Evolutionary conservation across 78 protist genomes (phyloP).

Genomic region (Paulinella micropora): DNA sequence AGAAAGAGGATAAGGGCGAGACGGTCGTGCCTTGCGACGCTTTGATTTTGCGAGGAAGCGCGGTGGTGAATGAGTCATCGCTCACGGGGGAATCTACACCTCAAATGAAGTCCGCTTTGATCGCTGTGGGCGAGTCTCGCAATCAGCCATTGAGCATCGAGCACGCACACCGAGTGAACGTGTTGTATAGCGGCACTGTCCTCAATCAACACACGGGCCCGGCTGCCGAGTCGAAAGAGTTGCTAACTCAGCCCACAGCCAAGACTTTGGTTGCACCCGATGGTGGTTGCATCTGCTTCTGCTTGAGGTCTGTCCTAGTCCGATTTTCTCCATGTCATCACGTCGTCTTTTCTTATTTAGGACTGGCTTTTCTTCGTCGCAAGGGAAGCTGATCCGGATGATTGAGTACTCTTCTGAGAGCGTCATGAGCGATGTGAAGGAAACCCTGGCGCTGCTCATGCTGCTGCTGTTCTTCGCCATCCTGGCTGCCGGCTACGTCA

Average conservation of each 20-base stretch:
- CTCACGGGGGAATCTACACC: conserved; percentile 43
- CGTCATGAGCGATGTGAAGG: conserved; percentile 14
- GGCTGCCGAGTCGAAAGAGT: too few relatives aligned
- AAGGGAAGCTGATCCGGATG: conserved; percentile 37
- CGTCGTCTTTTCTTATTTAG: too few relatives aligned
- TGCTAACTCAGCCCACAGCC: too few relatives aligned
- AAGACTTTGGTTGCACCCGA: background rate
- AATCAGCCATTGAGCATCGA: background rate
- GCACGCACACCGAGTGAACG: background rate
- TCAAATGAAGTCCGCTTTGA: conserved; percentile 30
- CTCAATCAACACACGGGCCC: background rate
- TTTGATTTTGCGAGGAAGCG: conserved; percentile 15
- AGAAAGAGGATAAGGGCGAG: too few relatives aligned
- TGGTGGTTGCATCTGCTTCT: conserved; percentile 11
- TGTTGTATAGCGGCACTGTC: conserved; percentile 8
- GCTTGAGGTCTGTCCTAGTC: background rate
- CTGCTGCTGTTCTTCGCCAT: conserved; percentile 28
- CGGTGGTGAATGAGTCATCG: conserved; percentile 29
- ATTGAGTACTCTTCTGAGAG: conserved; percentile 23
- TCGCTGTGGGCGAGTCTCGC: background rate
- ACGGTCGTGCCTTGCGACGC: conserved; percentile 23
- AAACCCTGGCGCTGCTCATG: conserved; percentile 2
- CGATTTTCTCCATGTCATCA: too few relatives aligned
- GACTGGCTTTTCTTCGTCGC: background rate
- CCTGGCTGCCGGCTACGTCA: conserved; percentile 57